Base-by-base conservation (phyloP, 2,329 filamentous ascomycete species). In the Penicillium vulpinum region DNA sequence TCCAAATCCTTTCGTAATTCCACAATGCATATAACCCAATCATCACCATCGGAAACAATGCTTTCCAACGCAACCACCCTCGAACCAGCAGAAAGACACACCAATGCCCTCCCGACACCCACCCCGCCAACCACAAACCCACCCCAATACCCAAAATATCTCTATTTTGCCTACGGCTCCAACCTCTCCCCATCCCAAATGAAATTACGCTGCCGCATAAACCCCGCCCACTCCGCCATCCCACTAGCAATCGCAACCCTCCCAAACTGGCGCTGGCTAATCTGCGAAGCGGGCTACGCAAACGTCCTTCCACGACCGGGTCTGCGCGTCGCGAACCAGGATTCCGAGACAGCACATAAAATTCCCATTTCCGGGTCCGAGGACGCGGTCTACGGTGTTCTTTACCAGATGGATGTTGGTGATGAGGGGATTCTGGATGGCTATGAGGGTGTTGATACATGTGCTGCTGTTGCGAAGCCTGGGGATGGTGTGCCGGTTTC, bases 91-190 rank as follows among this genome's bases (percentile, higher is more conserved):
- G 54, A 56, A 36, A 29, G n/a, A 45, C 54, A 56, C 40, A 52
- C 54, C 28, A 8, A 24, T 24, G 24, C 6, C 22, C 29, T 35
- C 15, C 40, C 26, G 18, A 46, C 28, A 22, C 54, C 26, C 68
- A 31, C 26, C 63, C 67, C 68, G 65, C 71, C 50, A 41, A 24
- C 38, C 45, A 41, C 16, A 6, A 41, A 59, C 49, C 43, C 54
- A 60, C 35, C 16, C 28, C 43, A 39, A 53, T 36, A 51, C 54
- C 18, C 28, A 47, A 66, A 65, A 54, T 66, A 71, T 33, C 71
- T 77, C 62, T 78, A 78, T 62, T 77, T 78, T 56, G 75, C 76
- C 51, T 78, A 75, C 57, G 76, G 76, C 49, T 77, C 75, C 40
- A 78, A 78, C 54, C 73, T 78, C 28, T 78, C 76, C 5, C 68